Conservation (phyloP, 768 basidiomycete species). For the Guyanaporus albipodus region DNA sequence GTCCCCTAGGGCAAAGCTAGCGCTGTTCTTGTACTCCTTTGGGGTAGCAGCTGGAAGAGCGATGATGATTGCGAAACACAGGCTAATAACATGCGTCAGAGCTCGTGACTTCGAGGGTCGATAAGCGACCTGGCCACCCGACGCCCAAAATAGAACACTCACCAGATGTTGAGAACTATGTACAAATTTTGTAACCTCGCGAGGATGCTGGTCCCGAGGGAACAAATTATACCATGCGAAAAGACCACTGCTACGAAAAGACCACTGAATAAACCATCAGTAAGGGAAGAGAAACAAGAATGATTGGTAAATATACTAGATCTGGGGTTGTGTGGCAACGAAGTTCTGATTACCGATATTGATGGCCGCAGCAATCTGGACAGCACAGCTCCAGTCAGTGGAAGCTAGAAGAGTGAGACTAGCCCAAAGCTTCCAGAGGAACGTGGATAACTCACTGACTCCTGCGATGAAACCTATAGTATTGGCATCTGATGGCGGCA, state of each 20-base stretch:
- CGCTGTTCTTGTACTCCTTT: slow-evolving; percentile 53
- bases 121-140: background rate
- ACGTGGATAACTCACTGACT: slow-evolving; percentile 25
- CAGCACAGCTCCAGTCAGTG: slow-evolving; percentile 63
- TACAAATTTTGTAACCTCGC: slow-evolving; percentile 71
- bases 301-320: slow-evolving; percentile 39
- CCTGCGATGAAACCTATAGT: slow-evolving; percentile 49
- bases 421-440: background rate
- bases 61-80: slow-evolving; percentile 42
- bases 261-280: slow-evolving; percentile 39
- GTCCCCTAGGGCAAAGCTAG: slow-evolving; percentile 57
- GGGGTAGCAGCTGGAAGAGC: slow-evolving; percentile 65
- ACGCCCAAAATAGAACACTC: slow-evolving; percentile 23
- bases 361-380: slow-evolving; percentile 61
- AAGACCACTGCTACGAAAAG: slow-evolving; percentile 61
- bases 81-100: slow-evolving; percentile 8
- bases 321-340: slow-evolving; percentile 34
- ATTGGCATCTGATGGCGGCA: slow-evolving; percentile 38
- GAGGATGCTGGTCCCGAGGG: slow-evolving; percentile 59
- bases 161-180: slow-evolving; percentile 64
- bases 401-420: slow-evolving; percentile 38
- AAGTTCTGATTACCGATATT: slow-evolving; percentile 46
- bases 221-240: slow-evolving; percentile 61
- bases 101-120: too few species aligned
- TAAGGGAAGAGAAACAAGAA: background rate